These are phyloP conservation scores for Tulasnella calospora DNA, from an alignment of 768 basidiomycete genomes.

Conservation along the genomic window DNA sequence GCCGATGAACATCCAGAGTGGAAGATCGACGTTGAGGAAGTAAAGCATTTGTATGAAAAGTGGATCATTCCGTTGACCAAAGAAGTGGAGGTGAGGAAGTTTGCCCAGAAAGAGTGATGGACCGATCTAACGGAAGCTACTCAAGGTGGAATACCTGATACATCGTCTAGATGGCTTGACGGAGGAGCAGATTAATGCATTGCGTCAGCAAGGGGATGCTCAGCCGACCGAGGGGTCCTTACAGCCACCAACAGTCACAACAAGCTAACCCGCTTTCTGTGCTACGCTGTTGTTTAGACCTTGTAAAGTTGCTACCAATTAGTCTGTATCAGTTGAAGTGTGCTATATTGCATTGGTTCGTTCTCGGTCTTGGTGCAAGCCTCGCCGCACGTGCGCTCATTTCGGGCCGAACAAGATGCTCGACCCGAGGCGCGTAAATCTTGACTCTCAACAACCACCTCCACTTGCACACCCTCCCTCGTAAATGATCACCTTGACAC, in stretches of 20 bases:
- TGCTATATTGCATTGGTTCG: neutral
- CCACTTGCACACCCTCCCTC: neutral
- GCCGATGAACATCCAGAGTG: slow-evolving; percentile 32
- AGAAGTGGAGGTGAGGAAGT: slow-evolving; percentile 80
- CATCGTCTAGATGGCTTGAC: slow-evolving; percentile 81
- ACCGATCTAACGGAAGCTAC: neutral
- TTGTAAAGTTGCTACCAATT: neutral
- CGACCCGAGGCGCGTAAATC: neutral
- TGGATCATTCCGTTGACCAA: slow-evolving; percentile 97
- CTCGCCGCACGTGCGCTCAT: neutral
- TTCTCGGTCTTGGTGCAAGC: neutral
- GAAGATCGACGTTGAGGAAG: slow-evolving; percentile 89
- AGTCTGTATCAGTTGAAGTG: neutral
- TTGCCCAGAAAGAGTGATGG: neutral
- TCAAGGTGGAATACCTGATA: slow-evolving; percentile 91
- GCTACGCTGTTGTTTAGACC: neutral
- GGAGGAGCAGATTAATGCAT: slow-evolving; percentile 67
- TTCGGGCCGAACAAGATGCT: neutral
- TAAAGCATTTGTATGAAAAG: slow-evolving; percentile 88
- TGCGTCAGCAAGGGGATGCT: slow-evolving; percentile 36
- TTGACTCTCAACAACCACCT: slow-evolving; percentile 10
- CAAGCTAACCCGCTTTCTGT: neutral
- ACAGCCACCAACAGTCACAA: neutral
- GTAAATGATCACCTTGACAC: slow-evolving; percentile 21
- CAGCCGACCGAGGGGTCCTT: neutral